A percentile compares a stretch with the other conserved stretches of the same genome.
phyloP scores from a whole-genome alignment of 768 basidiomycete species.

The Gymnopilus dilepis region DNA sequence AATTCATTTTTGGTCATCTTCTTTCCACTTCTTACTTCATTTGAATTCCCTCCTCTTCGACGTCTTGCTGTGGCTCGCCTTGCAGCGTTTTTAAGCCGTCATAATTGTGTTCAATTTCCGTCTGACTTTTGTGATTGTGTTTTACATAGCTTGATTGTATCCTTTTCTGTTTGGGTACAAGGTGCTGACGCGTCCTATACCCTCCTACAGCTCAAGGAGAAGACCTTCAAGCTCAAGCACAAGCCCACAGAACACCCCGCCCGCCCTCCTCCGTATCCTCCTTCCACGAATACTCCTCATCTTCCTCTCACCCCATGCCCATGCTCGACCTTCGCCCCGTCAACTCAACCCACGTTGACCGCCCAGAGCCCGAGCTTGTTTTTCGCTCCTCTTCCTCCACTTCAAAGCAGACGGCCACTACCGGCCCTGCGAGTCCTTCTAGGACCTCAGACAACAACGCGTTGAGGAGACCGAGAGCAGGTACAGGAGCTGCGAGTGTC shows the following conservation, averaged over 20 bases:
- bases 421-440: neutral
- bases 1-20: neutral
- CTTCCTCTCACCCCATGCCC: neutral
- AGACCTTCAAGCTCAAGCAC: slow-evolving; percentile 21
- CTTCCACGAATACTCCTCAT: neutral
- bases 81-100: no score
- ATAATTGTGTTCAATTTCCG: no score
- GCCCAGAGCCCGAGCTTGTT: neutral
- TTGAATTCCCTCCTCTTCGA: no score
- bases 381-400: neutral
- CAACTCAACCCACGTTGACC: neutral
- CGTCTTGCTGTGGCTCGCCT: no score
- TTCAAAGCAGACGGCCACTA: neutral
- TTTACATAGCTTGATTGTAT: neutral
- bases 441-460: neutral
- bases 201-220: neutral
- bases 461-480: neutral
- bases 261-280: slow-evolving; percentile 10
- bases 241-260: slow-evolving; percentile 1
- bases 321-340: neutral
- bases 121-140: neutral
- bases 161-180: neutral
- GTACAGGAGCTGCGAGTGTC: neutral
- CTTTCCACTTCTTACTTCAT: neutral
- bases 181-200: neutral